Evolutionary conservation across 78 protist genomes (phyloP).

Genomic region (Trichosphaerium sp.): DNA sequence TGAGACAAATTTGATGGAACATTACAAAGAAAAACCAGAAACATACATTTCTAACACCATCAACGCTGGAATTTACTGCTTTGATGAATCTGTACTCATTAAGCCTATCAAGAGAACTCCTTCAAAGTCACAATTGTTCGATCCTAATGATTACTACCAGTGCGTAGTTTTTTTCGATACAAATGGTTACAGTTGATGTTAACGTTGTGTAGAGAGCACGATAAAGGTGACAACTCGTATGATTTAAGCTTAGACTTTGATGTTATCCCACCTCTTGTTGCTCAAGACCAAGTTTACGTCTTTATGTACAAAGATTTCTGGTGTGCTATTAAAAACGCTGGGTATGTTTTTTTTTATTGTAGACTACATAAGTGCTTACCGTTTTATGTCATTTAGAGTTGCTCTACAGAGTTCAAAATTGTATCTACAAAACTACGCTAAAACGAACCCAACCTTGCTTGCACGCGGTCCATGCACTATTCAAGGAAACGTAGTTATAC

Average conservation of each 20-base stretch:
- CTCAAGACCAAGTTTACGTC: background rate
- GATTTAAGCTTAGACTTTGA: too few species aligned
- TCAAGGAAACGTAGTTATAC: constrained; percentile 39
- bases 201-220: too few species aligned
- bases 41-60: constrained; percentile 36
- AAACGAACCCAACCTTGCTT: constrained; percentile 24
- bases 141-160: too few species aligned
- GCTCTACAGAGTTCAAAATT: constrained; percentile 36
- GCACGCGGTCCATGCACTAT: constrained; percentile 8
- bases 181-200: too few species aligned
- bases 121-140: too few species aligned
- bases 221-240: too few species aligned
- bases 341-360: too few species aligned
- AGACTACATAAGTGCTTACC: too few species aligned
- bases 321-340: background rate
- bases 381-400: too few species aligned
- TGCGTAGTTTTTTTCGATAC: too few species aligned
- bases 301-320: background rate
- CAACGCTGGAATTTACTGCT: constrained; percentile 47
- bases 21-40: constrained; percentile 53
- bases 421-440: constrained; percentile 19
- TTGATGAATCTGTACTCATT: background rate
- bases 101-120: too few species aligned
- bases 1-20: constrained; percentile 24
- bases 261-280: too few species aligned